Evolutionary conservation across 2,329 filamentous ascomycete genomes (phyloP).

Genomic region (Myriosclerotinia scirpicola): DNA sequence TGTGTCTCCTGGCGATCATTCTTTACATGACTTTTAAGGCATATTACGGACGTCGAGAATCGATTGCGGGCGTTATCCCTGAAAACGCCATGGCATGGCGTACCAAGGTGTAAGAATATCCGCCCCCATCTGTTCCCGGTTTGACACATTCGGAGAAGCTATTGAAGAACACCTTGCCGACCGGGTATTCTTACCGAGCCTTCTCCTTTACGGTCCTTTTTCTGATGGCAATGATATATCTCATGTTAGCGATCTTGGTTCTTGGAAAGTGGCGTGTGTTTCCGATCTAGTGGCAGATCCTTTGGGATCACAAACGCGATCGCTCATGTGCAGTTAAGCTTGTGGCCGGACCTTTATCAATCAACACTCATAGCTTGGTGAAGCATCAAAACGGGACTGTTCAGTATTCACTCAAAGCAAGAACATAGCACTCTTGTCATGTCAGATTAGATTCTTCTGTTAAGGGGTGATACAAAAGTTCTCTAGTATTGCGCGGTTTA

Average conservation of each 20-base stretch:
- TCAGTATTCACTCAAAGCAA: constrained; percentile 11
- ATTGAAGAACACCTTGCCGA: constrained; percentile 9
- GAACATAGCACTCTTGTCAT: neutral
- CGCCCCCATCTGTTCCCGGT: constrained; percentile 1
- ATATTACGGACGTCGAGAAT: constrained; percentile 7
- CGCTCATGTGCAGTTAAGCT: neutral
- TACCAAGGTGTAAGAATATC: constrained; percentile 16
- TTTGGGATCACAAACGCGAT: constrained; percentile 7
- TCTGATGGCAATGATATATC: neutral
- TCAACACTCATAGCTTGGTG: neutral
- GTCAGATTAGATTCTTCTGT: constrained; percentile 1
- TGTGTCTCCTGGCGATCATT: constrained; percentile 10
- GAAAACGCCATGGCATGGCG: constrained; percentile 15
- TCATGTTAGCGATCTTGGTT: neutral
- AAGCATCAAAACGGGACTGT: neutral
- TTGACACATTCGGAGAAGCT: constrained; percentile 8
- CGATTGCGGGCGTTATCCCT: constrained; percentile 10
- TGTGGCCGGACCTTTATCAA: neutral
- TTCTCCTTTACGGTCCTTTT: neutral
- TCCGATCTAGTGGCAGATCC: constrained; percentile 7
- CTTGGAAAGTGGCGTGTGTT: neutral
- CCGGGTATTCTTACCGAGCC: neutral
- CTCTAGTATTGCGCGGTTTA: constrained; percentile 1
- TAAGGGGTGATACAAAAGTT: neutral
- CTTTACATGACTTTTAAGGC: constrained; percentile 15